phyloP scores from a whole-genome alignment of 768 basidiomycete genomes.

The Gloeopeniophorella convolvens region DNA sequence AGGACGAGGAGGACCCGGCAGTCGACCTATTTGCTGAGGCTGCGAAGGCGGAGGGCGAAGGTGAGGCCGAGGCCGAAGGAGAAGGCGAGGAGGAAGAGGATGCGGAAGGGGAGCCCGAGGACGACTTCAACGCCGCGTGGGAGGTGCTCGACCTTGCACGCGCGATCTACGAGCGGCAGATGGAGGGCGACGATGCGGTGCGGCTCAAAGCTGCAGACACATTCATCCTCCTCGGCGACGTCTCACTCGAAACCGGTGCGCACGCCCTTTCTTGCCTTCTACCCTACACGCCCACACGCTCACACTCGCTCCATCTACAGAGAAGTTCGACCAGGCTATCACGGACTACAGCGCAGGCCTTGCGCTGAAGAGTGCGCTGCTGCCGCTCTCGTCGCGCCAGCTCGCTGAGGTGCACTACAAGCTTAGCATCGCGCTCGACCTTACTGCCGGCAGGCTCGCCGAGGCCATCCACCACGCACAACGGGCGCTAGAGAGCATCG shows the following conservation, averaged over 20 bases:
- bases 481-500: slow-evolving; percentile 72
- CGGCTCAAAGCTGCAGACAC: slow-evolving; percentile 87
- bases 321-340: slow-evolving; percentile 95
- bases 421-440: slow-evolving; percentile 87
- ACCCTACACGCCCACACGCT: background rate
- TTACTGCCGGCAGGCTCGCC: slow-evolving; percentile 76
- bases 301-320: slow-evolving; percentile 35
- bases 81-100: slow-evolving; percentile 53
- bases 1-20: slow-evolving; percentile 50
- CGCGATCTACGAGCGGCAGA: slow-evolving; percentile 71
- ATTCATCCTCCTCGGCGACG: slow-evolving; percentile 86
- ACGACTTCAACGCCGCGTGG: slow-evolving; percentile 98
- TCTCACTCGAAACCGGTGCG: slow-evolving; percentile 94
- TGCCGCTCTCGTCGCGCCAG: slow-evolving; percentile 86
- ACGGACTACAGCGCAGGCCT: slow-evolving; percentile 79
- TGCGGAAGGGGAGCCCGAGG: slow-evolving; percentile 79
- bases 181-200: slow-evolving; percentile 49
- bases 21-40: slow-evolving; percentile 63
- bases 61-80: slow-evolving; percentile 43
- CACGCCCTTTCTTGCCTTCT: background rate
- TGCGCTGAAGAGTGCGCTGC: slow-evolving; percentile 59
- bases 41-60: slow-evolving; percentile 39
- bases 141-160: slow-evolving; percentile 94
- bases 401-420: slow-evolving; percentile 94
- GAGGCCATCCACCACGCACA: slow-evolving; percentile 81